A percentile compares a stretch with the other conserved stretches of the same genome.
Conservation (phyloP, 805 yeast species). For the Lipomyces spencermartinsiae region DNA sequence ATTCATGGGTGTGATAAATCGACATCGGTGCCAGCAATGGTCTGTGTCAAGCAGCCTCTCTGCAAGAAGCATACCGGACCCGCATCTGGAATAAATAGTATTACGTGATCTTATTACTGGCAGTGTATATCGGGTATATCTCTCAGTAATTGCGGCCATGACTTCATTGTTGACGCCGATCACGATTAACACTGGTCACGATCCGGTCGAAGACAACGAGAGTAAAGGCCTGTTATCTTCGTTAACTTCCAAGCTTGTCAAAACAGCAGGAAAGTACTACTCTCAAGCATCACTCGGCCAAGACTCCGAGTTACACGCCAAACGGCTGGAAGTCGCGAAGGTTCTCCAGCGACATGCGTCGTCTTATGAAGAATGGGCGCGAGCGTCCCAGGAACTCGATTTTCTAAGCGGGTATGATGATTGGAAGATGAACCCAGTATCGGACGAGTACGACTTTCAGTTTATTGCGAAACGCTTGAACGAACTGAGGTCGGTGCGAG, state of each 20-base stretch:
- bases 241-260: not conserved
- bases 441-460: conserved; percentile 75
- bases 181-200: not conserved
- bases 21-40: too few relatives aligned
- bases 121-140: not conserved
- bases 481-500: conserved; percentile 67
- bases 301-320: conserved; percentile 2
- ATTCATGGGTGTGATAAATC: not conserved
- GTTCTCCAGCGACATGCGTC: conserved; percentile 27
- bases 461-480: conserved; percentile 59
- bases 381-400: conserved; percentile 68
- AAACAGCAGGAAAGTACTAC: conserved; percentile 5
- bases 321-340: conserved; percentile 25
- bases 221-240: not conserved
- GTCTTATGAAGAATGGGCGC: conserved; percentile 66
- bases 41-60: too few relatives aligned
- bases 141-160: not conserved
- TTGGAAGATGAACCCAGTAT: conserved; percentile 72
- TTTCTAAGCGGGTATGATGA: conserved; percentile 60
- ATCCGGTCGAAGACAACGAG: not conserved
- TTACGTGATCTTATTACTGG: not conserved
- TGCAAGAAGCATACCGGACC: not conserved
- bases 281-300: conserved; percentile 1
- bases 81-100: not conserved
- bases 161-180: conserved; percentile 1